Conservation (phyloP, 2,329 filamentous ascomycete species). For the Karstenula rhodostoma region DNA sequence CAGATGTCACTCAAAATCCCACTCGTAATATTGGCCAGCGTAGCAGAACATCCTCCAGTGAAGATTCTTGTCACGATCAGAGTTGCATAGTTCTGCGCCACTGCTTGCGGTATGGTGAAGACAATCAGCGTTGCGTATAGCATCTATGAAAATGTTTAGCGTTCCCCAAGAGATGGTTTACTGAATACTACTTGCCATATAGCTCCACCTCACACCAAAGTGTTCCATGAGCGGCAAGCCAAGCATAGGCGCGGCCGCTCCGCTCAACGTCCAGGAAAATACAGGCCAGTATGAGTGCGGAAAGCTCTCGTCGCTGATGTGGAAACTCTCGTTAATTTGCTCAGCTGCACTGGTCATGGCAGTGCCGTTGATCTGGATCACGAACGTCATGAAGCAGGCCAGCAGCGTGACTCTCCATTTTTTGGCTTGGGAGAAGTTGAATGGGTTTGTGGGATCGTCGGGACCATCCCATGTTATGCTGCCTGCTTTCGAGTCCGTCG, state of each 20-base stretch:
- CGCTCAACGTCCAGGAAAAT: constrained; percentile 54
- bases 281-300: constrained; percentile 54
- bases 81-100: constrained; percentile 56
- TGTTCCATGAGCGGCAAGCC: constrained; percentile 56
- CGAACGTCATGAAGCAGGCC: constrained; percentile 53
- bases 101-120: constrained; percentile 53
- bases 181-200: constrained; percentile 38
- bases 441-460: constrained; percentile 41
- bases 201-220: constrained; percentile 55
- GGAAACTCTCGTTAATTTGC: constrained; percentile 51
- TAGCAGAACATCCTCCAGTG: constrained; percentile 54
- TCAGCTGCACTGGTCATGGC: constrained; percentile 43
- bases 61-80: constrained; percentile 56
- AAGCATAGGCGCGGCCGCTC: constrained; percentile 51
- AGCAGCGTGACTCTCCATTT: constrained; percentile 55
- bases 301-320: constrained; percentile 49
- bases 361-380: constrained; percentile 43
- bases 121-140: constrained; percentile 53
- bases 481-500: not conserved
- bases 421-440: constrained; percentile 53
- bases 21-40: constrained; percentile 52
- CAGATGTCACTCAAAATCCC: constrained; percentile 49
- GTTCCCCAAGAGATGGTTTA: not conserved
- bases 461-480: constrained; percentile 31
- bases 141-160: constrained; percentile 23